Evolutionary conservation across 2,329 filamentous ascomycete genomes (phyloP).

Genomic region (Colletotrichum horii): DNA sequence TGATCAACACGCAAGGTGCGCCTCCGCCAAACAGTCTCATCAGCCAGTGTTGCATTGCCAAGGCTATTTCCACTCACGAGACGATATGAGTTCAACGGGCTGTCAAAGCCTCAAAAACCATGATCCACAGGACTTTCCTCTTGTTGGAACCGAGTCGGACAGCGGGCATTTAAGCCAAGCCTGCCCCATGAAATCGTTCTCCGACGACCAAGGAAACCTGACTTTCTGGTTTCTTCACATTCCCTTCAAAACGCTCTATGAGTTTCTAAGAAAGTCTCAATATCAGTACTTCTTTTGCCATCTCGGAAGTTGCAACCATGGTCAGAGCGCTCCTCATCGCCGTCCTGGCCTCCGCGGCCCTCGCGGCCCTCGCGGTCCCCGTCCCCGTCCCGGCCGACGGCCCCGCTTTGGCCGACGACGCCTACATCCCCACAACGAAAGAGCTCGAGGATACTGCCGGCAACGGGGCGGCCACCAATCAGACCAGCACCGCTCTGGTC

Average conservation of each 20-base stretch:
- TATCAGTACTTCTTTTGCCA: neutral
- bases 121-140: too few relatives aligned
- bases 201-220: neutral
- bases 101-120: too few relatives aligned
- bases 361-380: neutral
- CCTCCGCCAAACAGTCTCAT: neutral
- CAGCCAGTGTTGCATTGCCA: neutral
- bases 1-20: neutral
- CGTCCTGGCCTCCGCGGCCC: neutral
- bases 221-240: neutral
- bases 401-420: neutral
- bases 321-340: neutral
- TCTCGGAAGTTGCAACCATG: neutral
- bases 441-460: too few relatives aligned
- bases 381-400: neutral
- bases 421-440: neutral
- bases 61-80: neutral
- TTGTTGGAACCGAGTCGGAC: too few relatives aligned
- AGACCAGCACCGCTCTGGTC: too few relatives aligned
- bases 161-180: neutral
- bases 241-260: neutral
- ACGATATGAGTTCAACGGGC: neutral
- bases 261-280: neutral
- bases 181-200: neutral
- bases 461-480: too few relatives aligned